Conservation (phyloP, 257 asterid species). For the Lycium barbarum region DNA sequence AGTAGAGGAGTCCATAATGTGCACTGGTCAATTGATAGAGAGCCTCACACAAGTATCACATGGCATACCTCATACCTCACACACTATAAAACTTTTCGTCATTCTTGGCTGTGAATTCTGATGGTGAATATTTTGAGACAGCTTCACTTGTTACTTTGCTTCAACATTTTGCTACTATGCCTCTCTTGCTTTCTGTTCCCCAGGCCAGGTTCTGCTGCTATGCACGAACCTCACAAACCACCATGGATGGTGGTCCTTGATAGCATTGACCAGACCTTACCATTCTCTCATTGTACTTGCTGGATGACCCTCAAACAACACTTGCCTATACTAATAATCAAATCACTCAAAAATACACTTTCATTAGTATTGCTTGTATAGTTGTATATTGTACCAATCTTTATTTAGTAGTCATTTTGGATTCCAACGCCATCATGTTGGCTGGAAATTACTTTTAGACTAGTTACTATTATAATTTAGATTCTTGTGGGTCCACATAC, state of each 20-base stretch:
- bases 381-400: slow-evolving; percentile 10
- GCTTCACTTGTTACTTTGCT: background rate
- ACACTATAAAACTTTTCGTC: too few relatives aligned
- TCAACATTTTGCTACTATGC: slow-evolving; percentile 9
- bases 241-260: slow-evolving; percentile 60
- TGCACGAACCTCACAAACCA: slow-evolving; percentile 46
- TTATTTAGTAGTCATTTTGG: slow-evolving; percentile 25
- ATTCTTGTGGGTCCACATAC: slow-evolving; percentile 42
- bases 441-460: slow-evolving; percentile 42
- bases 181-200: too few relatives aligned
- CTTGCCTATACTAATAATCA: background rate
- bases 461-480: slow-evolving; percentile 32
- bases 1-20: too few relatives aligned
- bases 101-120: too few relatives aligned
- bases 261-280: slow-evolving; percentile 49
- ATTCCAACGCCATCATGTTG: slow-evolving; percentile 35
- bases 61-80: too few relatives aligned
- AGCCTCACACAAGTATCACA: too few relatives aligned
- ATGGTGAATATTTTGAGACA: background rate
- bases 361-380: slow-evolving; percentile 6
- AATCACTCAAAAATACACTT: background rate
- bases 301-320: slow-evolving; percentile 35
- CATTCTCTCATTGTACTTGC: slow-evolving; percentile 44
- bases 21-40: too few relatives aligned
- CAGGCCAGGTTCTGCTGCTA: slow-evolving; percentile 32